phyloP scores from a whole-genome alignment of 352 stramenopile genomes.

The Phytopythium litorale region DNA sequence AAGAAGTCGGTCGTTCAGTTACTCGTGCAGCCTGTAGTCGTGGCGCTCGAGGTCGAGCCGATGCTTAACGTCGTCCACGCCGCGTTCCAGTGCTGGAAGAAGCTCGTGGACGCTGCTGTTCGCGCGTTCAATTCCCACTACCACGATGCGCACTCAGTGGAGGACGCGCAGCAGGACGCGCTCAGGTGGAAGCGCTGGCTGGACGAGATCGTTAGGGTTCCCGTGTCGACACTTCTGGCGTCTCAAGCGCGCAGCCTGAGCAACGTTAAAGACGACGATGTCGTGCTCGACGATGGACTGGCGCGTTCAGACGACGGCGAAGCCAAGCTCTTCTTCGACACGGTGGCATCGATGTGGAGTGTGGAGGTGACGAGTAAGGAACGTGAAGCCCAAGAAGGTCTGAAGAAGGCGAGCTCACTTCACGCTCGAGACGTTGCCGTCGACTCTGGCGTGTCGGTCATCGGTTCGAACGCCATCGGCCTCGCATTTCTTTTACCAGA shows the following conservation, averaged over 20 bases:
- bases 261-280: not conserved
- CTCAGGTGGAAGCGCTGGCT: constrained; percentile 60
- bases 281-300: not conserved
- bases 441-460: constrained; percentile 7
- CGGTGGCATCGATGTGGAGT: constrained; percentile 20
- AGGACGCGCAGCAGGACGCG: constrained; percentile 30
- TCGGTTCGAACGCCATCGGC: constrained; percentile 29
- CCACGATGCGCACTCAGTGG: constrained; percentile 9
- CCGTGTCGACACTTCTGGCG: constrained; percentile 25
- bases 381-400: no score
- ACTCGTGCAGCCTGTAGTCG: constrained; percentile 38
- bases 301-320: constrained; percentile 9
- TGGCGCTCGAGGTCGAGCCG: constrained; percentile 44
- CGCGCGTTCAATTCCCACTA: constrained; percentile 41
- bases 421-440: constrained; percentile 4
- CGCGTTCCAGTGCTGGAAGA: constrained; percentile 43
- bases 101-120: constrained; percentile 33
- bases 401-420: not conserved
- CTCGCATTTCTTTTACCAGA: constrained; percentile 51
- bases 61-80: constrained; percentile 47
- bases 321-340: constrained; percentile 25
- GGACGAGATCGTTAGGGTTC: constrained; percentile 24
- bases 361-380: not conserved
- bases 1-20: constrained; percentile 50
- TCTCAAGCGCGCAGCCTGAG: constrained; percentile 13